phyloP scores from a whole-genome alignment of 139 green algal genomes.

The Trebouxia sp. region DNA sequence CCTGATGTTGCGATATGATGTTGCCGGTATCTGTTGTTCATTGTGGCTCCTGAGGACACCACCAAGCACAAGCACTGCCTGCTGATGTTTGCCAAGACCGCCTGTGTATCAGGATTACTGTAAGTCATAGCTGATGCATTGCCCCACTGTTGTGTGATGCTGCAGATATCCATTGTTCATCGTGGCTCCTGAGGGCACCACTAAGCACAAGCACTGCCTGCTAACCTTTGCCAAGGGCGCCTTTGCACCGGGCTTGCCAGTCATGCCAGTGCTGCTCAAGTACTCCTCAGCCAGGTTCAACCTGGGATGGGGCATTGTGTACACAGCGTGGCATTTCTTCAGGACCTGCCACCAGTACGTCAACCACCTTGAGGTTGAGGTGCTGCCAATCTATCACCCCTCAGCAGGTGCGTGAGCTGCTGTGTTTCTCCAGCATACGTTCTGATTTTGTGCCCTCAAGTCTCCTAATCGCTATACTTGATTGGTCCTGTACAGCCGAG shows the following conservation, averaged over 20 bases:
- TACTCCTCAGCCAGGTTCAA: constrained; percentile 48
- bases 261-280: constrained; percentile 50
- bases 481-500: no score
- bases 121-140: background rate
- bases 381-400: constrained; percentile 28
- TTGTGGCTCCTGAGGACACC: constrained; percentile 49
- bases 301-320: constrained; percentile 47
- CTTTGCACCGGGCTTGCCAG: constrained; percentile 45
- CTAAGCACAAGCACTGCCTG: constrained; percentile 49
- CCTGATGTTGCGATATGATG: no score
- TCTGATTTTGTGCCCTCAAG: no score
- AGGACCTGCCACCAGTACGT: constrained; percentile 40
- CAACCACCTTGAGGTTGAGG: constrained; percentile 26
- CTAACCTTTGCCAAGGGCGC: constrained; percentile 54
- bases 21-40: constrained; percentile 49
- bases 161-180: constrained; percentile 50
- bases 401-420: background rate
- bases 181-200: constrained; percentile 56
- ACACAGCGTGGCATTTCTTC: constrained; percentile 44
- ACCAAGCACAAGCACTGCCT: constrained; percentile 47
- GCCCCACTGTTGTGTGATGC: background rate
- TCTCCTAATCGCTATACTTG: no score
- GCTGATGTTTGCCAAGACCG: constrained; percentile 51
- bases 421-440: no score
- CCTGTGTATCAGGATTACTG: background rate